phyloP scores from a whole-genome alignment of 371 early-diverging fungal genomes.

The Homolaphlyctis polyrhiza region DNA sequence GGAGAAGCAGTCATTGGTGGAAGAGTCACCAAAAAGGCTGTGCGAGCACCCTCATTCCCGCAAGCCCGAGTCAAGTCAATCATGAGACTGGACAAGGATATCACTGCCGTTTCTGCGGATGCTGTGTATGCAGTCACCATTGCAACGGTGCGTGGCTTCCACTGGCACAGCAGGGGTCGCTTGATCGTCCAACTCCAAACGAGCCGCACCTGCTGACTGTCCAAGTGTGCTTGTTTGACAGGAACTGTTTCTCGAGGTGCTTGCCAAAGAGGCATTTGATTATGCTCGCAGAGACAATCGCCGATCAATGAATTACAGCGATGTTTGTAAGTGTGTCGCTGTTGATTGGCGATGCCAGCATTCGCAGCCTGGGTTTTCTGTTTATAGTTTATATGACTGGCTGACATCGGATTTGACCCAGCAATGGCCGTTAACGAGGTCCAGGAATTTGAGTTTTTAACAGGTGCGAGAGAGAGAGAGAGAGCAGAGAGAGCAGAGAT shows the following conservation, averaged over 20 bases:
- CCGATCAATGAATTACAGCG: conserved; percentile 70
- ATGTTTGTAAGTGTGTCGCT: conserved; percentile 52
- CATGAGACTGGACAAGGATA: conserved; percentile 78
- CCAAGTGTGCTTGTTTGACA: no score
- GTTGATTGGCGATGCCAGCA: neutral
- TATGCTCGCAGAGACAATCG: conserved; percentile 64
- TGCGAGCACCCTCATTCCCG: conserved; percentile 9
- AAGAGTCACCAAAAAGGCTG: no score
- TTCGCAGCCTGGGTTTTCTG: neutral
- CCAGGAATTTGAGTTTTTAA: conserved; percentile 4
- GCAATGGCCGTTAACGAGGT: conserved; percentile 1
- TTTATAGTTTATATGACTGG: neutral
- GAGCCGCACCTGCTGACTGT: no score
- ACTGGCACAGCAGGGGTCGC: no score
- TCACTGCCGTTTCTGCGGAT: conserved; percentile 62
- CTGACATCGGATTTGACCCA: neutral
- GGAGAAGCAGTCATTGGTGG: no score
- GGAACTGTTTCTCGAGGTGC: conserved; percentile 74
- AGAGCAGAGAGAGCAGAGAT: neutral
- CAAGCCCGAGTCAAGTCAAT: conserved; percentile 73
- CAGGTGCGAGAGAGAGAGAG: neutral
- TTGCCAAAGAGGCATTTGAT: conserved; percentile 59
- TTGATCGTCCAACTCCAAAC: neutral
- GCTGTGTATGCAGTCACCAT: conserved; percentile 70
- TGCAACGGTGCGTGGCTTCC: conserved; percentile 56